Conservation (phyloP, 495 filamentous ascomycete species). For the Xylaria palmicola region DNA sequence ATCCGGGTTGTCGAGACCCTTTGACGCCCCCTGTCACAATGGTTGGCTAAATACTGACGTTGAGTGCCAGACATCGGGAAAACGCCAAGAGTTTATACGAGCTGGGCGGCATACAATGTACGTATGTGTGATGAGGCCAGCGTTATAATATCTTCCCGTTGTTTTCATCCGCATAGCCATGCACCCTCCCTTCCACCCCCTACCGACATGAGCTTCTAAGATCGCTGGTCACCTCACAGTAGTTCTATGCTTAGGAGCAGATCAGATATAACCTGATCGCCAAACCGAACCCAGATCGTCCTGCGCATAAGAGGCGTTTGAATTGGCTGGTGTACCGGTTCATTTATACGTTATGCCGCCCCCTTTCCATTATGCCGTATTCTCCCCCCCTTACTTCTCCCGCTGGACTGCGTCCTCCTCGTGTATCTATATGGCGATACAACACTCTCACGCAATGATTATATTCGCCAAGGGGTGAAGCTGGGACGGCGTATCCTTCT, state of each 20-base stretch:
- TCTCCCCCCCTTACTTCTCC: neutral
- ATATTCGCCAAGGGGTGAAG: neutral
- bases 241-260: too few relatives aligned
- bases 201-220: neutral
- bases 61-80: too few relatives aligned
- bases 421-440: too few relatives aligned
- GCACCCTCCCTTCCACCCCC: neutral
- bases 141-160: too few relatives aligned
- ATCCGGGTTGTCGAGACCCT: neutral
- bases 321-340: neutral
- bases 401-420: too few relatives aligned
- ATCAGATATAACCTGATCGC: too few relatives aligned
- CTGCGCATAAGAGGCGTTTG: neutral
- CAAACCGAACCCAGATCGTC: neutral
- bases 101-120: neutral
- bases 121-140: too few relatives aligned
- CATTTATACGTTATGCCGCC: neutral
- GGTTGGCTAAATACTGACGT: neutral
- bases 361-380: neutral
- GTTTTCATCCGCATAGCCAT: neutral
- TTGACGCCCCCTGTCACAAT: neutral
- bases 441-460: too few relatives aligned
- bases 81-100: conserved; percentile 1
- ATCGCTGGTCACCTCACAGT: neutral
- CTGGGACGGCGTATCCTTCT: neutral